Base-by-base conservation (phyloP, 768 basidiomycete genomes). In the Solioccasus polychromus region DNA sequence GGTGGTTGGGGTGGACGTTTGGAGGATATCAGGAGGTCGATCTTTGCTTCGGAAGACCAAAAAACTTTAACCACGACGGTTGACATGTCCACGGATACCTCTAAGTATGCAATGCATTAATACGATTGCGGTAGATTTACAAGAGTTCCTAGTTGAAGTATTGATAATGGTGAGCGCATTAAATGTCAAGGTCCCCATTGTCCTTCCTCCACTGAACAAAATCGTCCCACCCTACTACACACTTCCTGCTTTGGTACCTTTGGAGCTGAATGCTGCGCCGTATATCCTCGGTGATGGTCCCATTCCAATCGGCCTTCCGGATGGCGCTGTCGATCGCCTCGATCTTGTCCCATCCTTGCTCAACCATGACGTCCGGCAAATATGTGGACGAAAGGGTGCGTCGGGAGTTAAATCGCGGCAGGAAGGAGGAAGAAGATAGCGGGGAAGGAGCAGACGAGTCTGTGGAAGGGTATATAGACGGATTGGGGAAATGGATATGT, bases 251-350 rank as follows among this genome's bases (percentile, higher is more conserved):
- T 68, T 92, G 91, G 65, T 92, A 95, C 60, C 91, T 70, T 47
- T 85, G 78, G 55, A 95, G 74, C 61, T 75, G 83, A 55, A 92
- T 67, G 59, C 80, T 82, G 54, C 87, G 74, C 38, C 91, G 75
- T 39, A 92, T 66, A 55, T 88, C 88, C 62, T 95, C 92, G 1
- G 83, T 88, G 57, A 94, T 88, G 39, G 67, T 66, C 2, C 89
- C 91, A 45, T 65, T 78, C 86, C 87, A 98, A 3, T 93, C 96
- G 4, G 94, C 90, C 68, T 99, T 99, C 51, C 81, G 79, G 52
- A 98, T 92, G 23, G 93, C 92, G 56, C 85, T 92, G 55, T 94
- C 85, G 30, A 99, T 70, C 7, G 95, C 85, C 65, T 96, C 88
- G 47, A 85, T 71, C 76, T 87, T 88, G 50, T 83, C 80, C 96